phyloP scores from a whole-genome alignment of 306 rosid species.

The Canavalia gladiata region DNA sequence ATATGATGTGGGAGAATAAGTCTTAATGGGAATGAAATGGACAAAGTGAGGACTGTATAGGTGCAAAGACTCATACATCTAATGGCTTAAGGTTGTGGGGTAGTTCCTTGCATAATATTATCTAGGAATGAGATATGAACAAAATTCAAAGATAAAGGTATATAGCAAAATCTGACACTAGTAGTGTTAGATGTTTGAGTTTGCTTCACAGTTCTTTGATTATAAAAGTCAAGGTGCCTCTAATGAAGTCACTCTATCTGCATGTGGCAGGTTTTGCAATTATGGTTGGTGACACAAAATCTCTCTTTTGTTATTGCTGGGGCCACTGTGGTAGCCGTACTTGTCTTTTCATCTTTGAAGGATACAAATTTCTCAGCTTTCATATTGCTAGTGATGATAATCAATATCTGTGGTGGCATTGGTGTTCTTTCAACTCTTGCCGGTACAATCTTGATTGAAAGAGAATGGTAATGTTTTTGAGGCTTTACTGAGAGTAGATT shows the following conservation, averaged over 20 bases:
- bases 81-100: too few species aligned
- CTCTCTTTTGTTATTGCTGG: constrained; percentile 83
- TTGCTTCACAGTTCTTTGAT: neutral
- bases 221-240: neutral
- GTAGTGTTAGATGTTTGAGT: neutral
- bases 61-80: too few species aligned
- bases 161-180: neutral
- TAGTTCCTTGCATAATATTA: too few species aligned
- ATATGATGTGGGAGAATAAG: neutral
- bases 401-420: constrained; percentile 77
- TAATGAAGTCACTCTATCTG: constrained; percentile 29
- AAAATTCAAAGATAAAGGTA: neutral
- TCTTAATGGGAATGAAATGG: neutral
- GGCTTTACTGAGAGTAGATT: constrained; percentile 18
- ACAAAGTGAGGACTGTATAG: too few species aligned
- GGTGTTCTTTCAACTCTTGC: constrained; percentile 88
- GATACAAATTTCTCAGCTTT: constrained; percentile 61
- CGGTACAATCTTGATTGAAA: constrained; percentile 89
- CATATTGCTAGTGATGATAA: constrained; percentile 62
- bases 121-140: neutral
- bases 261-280: constrained; percentile 71
- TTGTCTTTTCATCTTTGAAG: constrained; percentile 66
- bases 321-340: constrained; percentile 63
- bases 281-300: constrained; percentile 85
- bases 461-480: constrained; percentile 79